phyloP scores from a whole-genome alignment of 2,329 filamentous ascomycete genomes.

The Aureobasidium subglaciale region DNA sequence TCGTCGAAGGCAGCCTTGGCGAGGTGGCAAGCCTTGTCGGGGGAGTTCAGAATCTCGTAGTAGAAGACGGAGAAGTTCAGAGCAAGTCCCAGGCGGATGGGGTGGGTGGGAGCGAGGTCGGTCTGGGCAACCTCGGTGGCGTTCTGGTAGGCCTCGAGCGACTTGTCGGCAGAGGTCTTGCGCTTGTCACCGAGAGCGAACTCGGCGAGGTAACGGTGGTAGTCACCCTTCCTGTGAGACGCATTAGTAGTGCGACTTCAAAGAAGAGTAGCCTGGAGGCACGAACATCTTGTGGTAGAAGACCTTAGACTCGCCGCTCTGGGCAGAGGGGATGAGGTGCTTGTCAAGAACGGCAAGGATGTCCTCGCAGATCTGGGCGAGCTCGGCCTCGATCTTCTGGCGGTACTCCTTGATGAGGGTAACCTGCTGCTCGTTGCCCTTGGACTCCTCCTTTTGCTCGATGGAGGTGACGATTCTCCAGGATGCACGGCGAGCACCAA shows the following conservation, averaged over 20 bases:
- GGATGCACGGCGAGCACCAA: conserved; percentile 90
- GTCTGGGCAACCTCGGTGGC: conserved; percentile 86
- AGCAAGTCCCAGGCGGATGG: conserved; percentile 84
- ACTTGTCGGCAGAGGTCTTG: conserved; percentile 89
- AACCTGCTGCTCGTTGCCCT: conserved; percentile 91
- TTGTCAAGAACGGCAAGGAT: conserved; percentile 91
- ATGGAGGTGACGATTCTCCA: conserved; percentile 98
- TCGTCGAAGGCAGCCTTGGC: conserved; percentile 95
- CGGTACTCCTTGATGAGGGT: conserved; percentile 94
- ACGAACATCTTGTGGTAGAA: conserved; percentile 99
- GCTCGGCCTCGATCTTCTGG: conserved; percentile 94
- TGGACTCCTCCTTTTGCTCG: conserved; percentile 99
- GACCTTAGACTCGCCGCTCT: conserved; percentile 96
- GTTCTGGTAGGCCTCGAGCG: conserved; percentile 93
- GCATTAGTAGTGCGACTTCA: conserved; percentile 1
- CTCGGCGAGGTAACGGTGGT: conserved; percentile 97
- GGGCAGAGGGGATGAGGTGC: conserved; percentile 87
- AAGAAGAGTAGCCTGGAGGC: not conserved
- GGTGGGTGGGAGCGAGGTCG: conserved; percentile 84
- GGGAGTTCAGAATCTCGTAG: conserved; percentile 99
- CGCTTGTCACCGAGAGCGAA: conserved; percentile 91
- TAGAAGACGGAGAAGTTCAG: conserved; percentile 99
- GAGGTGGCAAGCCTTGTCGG: conserved; percentile 95
- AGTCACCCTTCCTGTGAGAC: conserved; percentile 84
- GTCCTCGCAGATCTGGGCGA: conserved; percentile 96